Percentiles rank a stretch among this genome's conserved stretches.
phyloP scores from a whole-genome alignment of 768 basidiomycete genomes.

The Hydnomerulius pinastri region DNA sequence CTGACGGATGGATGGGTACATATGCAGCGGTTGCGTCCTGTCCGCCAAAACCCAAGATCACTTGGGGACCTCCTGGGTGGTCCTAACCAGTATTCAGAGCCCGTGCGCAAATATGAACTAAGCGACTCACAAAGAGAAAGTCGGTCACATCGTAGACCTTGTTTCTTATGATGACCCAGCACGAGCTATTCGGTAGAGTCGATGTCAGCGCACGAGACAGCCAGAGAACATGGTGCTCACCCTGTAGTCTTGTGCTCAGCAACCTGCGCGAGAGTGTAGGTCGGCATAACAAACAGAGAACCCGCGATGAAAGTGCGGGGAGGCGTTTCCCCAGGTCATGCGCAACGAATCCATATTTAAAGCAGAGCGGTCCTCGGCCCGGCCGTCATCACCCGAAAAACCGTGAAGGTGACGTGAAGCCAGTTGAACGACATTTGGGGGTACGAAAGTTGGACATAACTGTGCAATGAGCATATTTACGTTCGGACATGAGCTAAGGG shows the following conservation, averaged over 20 bases:
- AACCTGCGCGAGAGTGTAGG: constrained; percentile 57
- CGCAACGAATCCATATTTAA: no score
- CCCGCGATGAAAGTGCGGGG: constrained; percentile 2
- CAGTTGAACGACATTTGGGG: background rate
- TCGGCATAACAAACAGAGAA: constrained; percentile 25
- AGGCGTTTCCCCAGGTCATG: background rate
- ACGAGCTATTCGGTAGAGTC: constrained; percentile 50
- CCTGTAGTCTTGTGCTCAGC: constrained; percentile 55
- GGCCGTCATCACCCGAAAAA: background rate
- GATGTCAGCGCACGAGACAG: constrained; percentile 10
- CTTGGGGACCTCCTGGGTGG: constrained; percentile 80
- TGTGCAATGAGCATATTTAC: no score
- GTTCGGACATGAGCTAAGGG: no score
- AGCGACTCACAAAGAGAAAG: constrained; percentile 57
- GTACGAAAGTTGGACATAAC: background rate
- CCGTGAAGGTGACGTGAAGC: no score
- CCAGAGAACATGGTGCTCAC: constrained; percentile 35
- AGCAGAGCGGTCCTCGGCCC: background rate
- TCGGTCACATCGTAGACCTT: constrained; percentile 87
- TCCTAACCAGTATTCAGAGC: constrained; percentile 41
- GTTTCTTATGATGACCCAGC: constrained; percentile 83
- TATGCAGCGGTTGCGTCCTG: constrained; percentile 79
- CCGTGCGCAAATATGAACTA: background rate
- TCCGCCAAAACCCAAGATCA: constrained; percentile 85
- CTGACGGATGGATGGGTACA: constrained; percentile 83